Evolutionary conservation across 1,139 yeast species (phyloP), one percentile per base, ranked within the genome.

Genomic region (Suhomyces ambrosiae): DNA sequence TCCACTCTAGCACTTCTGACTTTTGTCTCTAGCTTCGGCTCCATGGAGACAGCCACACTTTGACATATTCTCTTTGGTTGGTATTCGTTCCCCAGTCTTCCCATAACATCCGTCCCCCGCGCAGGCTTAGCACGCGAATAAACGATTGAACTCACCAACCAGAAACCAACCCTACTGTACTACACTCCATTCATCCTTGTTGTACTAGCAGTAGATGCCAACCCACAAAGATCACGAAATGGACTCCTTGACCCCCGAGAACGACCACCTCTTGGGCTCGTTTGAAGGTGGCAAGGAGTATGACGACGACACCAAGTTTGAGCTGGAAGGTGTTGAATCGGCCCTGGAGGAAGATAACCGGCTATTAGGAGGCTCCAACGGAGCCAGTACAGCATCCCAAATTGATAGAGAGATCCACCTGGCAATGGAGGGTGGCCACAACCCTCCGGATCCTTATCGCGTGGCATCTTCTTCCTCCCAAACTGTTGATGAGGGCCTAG

Each of bases 231-330:
- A 11, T 12, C 23, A 27, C 32, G 14, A 19, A 16, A 13, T 12
- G 15, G 22, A 8, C 21, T 8, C 21, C 21, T 18, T 8, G 8
- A 28, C 15, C 9, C 32, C 27, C 29, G 37, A 35, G 15, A 28
- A 24, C 18, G 23, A 25, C 23, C 34, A 35, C 13, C 39, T 42
- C 8, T 25, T 42, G 23, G 41, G 37, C 37, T 38, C 45, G 13
- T 38, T 41, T 27, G 35, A 27, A 3, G 27, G 27, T 22, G 32
- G 19, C 35, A 33, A 35, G 24, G 30, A 32, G 35, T 23, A 19
- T 19, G 11, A n/a, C 13, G 29, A 28, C 10, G 33, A 34, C n/a
- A 22, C n/a, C n/a, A n/a, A n/a, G n/a, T n/a, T n/a, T n/a, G n/a
- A n/a, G n/a, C n/a, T n/a, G n/a, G n/a, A n/a, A n/a, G n/a, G n/a